Conservation (phyloP, 2,329 filamentous ascomycete genomes). For the Cladosporium sp. region DNA sequence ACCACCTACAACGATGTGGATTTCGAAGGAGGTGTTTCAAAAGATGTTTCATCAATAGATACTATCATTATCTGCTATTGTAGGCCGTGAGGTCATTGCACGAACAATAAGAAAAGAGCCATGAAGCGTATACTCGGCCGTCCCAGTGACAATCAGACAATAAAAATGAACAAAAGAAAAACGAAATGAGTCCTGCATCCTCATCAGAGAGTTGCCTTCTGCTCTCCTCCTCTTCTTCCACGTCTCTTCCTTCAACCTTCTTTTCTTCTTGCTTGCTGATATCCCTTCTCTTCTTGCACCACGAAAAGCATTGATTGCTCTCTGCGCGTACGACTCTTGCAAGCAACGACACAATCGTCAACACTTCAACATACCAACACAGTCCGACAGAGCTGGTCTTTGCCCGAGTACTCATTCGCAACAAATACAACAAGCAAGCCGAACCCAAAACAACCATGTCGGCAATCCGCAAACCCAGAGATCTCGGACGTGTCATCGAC, state of each 20-base stretch:
- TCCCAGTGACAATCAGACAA: slow-evolving; percentile 6
- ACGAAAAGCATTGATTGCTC: slow-evolving; percentile 6
- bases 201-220: neutral
- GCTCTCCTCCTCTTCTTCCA: neutral
- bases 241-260: neutral
- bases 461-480: neutral
- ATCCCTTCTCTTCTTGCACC: neutral
- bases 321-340: neutral
- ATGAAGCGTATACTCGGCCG: slow-evolving; percentile 6
- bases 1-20: neutral
- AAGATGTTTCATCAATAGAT: neutral
- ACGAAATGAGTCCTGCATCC: slow-evolving; percentile 9
- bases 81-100: neutral
- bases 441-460: neutral
- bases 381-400: slow-evolving; percentile 4
- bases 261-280: neutral
- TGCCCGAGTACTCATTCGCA: neutral
- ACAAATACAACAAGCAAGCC: neutral
- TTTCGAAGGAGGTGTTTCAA: neutral
- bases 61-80: slow-evolving; percentile 10
- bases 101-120: slow-evolving; percentile 5
- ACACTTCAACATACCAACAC: neutral
- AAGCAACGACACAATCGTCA: neutral
- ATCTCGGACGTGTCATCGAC: slow-evolving; percentile 1
- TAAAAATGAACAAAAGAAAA: slow-evolving; percentile 11